Base-by-base conservation (phyloP, 73 alveolate genomes). In the Symbiodinium pilosum region DNA sequence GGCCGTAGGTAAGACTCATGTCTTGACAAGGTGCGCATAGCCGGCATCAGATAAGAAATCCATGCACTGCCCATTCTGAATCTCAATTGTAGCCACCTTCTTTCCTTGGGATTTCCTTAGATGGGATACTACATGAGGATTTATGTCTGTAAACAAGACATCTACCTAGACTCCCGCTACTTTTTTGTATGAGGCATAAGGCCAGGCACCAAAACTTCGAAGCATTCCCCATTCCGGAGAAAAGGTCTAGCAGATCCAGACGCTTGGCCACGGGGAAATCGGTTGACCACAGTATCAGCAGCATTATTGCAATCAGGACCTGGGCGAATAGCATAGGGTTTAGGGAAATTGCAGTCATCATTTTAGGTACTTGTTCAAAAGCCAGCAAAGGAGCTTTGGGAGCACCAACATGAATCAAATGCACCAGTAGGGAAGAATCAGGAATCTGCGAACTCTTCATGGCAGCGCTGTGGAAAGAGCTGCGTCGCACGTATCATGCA, bases 1-100 rank as follows among this genome's bases (percentile, higher is more conserved):
- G 59, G 59, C 14, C 59, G n/a, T n/a, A n/a, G n/a, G n/a, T n/a
- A n/a, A n/a, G 4, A 54, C 71, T 30, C 16, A 54, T 12, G 64
- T 7, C 43, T 42, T 26, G 11, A 9, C 56, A 21, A 54, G 94
- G 32, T 36, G 32, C 94, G 71, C 16, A 43, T 32, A 87, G 3
- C 94, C 94, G 0, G 94, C 86, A 21, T 77, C 34, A 18, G 94
- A 87, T 12, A 54, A 68, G 41, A 87, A 87, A 41, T 87, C 94
- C 94, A 87, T 87, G 28, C 77, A 44, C 43, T 59, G 86, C 21
- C 43, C n/a, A 68, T 44, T 24, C 30, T 21, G 11, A 26, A 64
- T 64, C 36, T 64, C 77, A 14, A 64, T 18, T 5, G 77, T 64
- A 3, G 77, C 77, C 4, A 64, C 77, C 28, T 14, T 64, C 38